A percentile compares a stretch with the other conserved stretches of the same genome.
Conservation (phyloP, 164 flowering plant species). For the Saururus chinensis region DNA sequence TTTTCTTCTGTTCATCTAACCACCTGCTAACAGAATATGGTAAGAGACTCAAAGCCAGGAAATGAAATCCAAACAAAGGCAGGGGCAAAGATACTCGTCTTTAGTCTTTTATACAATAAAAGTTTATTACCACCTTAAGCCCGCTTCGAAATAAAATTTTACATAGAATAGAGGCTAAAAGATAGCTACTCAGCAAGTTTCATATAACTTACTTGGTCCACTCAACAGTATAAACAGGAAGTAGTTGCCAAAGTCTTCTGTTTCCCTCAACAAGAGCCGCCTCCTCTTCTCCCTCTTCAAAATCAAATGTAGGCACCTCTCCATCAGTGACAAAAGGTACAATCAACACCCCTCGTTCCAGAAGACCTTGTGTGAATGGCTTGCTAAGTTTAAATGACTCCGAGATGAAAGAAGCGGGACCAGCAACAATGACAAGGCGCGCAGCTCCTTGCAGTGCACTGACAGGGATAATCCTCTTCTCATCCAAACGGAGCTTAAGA, state of each 20-base stretch:
- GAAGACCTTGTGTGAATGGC: slow-evolving; percentile 51
- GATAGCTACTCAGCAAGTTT: too few relatives aligned
- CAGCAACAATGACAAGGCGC: slow-evolving; percentile 75
- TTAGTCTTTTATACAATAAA: too few relatives aligned
- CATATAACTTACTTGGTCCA: slow-evolving; percentile 65
- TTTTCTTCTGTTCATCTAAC: slow-evolving; percentile 84
- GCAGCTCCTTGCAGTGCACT: slow-evolving; percentile 68
- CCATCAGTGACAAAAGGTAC: slow-evolving; percentile 80
- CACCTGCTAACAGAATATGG: slow-evolving; percentile 40
- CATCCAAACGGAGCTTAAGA: slow-evolving; percentile 68
- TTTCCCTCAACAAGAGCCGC: slow-evolving; percentile 27
- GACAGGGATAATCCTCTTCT: slow-evolving; percentile 47
- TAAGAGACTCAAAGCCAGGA: neutral
- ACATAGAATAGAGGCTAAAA: too few relatives aligned
- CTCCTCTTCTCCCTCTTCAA: slow-evolving; percentile 51
- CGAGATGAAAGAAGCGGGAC: slow-evolving; percentile 54
- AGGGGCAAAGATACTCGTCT: neutral
- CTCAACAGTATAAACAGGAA: slow-evolving; percentile 50
- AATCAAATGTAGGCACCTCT: slow-evolving; percentile 41
- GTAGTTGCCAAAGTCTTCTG: slow-evolving; percentile 83
- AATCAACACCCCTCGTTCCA: slow-evolving; percentile 84
- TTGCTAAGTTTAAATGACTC: slow-evolving; percentile 56
- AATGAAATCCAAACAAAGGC: neutral
- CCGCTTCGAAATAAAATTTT: too few relatives aligned
- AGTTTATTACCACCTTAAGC: too few relatives aligned